Base-by-base conservation (phyloP, 495 filamentous ascomycete species). In the Eremomyces bilateralis region DNA sequence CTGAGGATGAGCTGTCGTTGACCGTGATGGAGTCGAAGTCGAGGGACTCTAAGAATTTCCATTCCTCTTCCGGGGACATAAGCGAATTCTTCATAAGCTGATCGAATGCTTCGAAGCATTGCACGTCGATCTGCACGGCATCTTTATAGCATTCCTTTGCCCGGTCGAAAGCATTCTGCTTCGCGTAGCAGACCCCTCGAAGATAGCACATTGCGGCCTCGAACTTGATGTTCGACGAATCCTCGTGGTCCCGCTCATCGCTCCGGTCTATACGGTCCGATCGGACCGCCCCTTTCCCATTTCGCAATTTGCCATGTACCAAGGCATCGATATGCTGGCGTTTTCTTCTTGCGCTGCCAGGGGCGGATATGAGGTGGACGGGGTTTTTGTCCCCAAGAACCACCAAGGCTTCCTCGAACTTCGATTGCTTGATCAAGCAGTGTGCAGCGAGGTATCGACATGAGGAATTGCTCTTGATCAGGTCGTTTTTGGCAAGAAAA, bases 91-190 rank as follows among this genome's bases (percentile, higher is more conserved):
- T 83, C 76, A 94, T 93, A 33, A 99, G 65, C 53, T 93, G 82
- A 39, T 92, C 84, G 47, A 95, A 95, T 2, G 88, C 88, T 51
- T 99, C 88, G 48, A 90, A 95, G 53, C 88, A 99, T 51, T 94
- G 84, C 4, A 95, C 83, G 51, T 99, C 90, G 47, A 99, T 94
- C 31, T 79, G 65, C 28, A 95, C 80, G 4, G 88, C 88, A 45
- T 90, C 80, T 58, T 92, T 94, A 62, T 94, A 99, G 56, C 90
- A 94, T 47, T 94, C 83, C 46, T 92, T 92, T 22, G 88, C 88
- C 18, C 84, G 73, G 48, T 99, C 90, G 43, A 94, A 95, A 11
- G 84, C 79, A 53, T 95, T 99, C 56, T 91, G 81, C 53, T 93
- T 94, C 13, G 88, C 84, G 48, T 80, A 94, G 57, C 91, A 94